Evolutionary conservation across 106 monocot species (phyloP).

Genomic region (Agapanthus africanus): DNA sequence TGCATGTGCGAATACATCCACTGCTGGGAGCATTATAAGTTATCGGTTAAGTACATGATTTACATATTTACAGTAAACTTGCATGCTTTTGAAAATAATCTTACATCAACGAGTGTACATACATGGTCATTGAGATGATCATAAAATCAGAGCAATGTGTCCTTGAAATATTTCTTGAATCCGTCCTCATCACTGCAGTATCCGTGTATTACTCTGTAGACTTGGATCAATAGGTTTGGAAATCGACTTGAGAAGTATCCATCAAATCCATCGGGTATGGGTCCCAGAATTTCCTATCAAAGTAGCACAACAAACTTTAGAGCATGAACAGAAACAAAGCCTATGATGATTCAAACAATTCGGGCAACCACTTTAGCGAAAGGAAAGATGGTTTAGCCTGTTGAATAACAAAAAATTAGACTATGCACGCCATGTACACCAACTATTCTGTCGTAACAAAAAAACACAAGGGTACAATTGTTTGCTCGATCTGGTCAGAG

Average conservation of each 20-base stretch:
- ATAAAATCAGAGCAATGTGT: constrained; percentile 6
- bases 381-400: no score
- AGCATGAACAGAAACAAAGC: neutral
- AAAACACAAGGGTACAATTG: no score
- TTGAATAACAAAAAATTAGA: no score
- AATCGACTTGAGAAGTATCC: constrained; percentile 47
- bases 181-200: constrained; percentile 48
- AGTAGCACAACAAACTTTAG: neutral
- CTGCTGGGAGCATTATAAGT: no score
- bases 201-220: constrained; percentile 38
- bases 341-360: no score
- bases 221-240: constrained; percentile 56
- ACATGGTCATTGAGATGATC: no score
- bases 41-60: no score
- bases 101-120: neutral
- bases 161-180: constrained; percentile 46
- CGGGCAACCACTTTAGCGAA: no score
- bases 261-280: constrained; percentile 60
- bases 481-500: no score
- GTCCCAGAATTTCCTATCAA: constrained; percentile 47
- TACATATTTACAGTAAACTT: neutral
- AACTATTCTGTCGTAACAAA: no score
- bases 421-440: no score
- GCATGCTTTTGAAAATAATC: neutral
- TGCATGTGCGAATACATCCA: no score